Conservation (phyloP, 495 filamentous ascomycete species). For the Penicillium arizonense region DNA sequence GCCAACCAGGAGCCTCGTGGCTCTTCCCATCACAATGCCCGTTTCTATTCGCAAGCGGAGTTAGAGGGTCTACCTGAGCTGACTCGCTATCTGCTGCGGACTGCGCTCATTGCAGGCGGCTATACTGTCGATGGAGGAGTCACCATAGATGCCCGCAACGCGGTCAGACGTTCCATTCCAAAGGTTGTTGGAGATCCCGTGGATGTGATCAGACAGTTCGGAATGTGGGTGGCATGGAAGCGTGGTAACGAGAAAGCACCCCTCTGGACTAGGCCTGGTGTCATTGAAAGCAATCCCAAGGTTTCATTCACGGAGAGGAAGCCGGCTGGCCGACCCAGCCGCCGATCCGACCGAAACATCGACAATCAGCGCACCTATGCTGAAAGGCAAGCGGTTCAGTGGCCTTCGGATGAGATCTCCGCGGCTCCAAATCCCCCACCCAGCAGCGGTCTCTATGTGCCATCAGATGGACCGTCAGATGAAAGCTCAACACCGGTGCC, state of each 20-base stretch:
- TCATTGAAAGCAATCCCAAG: slow-evolving; percentile 45
- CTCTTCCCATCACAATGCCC: slow-evolving; percentile 53
- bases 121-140: slow-evolving; percentile 61
- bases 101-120: slow-evolving; percentile 64
- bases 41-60: slow-evolving; percentile 67
- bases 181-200: slow-evolving; percentile 62
- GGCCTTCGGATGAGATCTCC: slow-evolving; percentile 28
- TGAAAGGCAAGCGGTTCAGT: slow-evolving; percentile 44
- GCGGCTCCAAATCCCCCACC: slow-evolving; percentile 14
- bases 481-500: slow-evolving; percentile 17
- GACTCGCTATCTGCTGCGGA: slow-evolving; percentile 63
- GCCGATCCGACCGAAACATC: slow-evolving; percentile 43
- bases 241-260: slow-evolving; percentile 67
- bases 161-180: slow-evolving; percentile 64
- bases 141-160: slow-evolving; percentile 53
- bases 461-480: slow-evolving; percentile 22
- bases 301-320: slow-evolving; percentile 42
- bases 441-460: slow-evolving; percentile 12
- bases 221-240: slow-evolving; percentile 73
- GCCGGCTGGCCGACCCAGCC: slow-evolving; percentile 43
- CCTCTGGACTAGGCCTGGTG: slow-evolving; percentile 59
- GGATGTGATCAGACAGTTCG: slow-evolving; percentile 59
- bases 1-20: slow-evolving; percentile 46
- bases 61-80: slow-evolving; percentile 66
- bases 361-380: slow-evolving; percentile 46